Evolutionary conservation across 306 rosid species (phyloP).

Genomic region (Castanea mollissima): DNA sequence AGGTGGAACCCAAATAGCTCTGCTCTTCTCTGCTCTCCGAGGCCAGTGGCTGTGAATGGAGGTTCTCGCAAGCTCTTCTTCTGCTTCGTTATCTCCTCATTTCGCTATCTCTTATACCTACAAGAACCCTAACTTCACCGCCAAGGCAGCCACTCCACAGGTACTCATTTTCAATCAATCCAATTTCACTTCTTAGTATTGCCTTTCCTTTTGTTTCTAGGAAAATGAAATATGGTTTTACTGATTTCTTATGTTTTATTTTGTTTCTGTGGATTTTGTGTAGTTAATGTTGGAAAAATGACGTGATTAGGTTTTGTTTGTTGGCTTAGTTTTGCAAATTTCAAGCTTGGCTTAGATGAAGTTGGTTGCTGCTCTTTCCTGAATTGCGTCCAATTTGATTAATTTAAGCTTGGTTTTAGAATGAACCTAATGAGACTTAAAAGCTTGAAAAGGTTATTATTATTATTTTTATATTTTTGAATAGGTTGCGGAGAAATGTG

Average conservation of each 20-base stretch:
- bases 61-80: conserved; percentile 43
- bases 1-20: background rate
- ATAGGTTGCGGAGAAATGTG: background rate
- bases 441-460: background rate
- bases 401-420: background rate
- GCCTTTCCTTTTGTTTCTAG: conserved; percentile 5
- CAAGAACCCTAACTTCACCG: background rate
- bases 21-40: background rate
- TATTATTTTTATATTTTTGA: no score
- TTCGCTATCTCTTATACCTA: conserved; percentile 13
- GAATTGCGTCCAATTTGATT: background rate
- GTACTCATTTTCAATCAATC: conserved; percentile 20
- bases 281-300: background rate
- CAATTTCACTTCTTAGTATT: background rate
- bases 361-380: background rate
- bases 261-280: background rate
- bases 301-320: background rate
- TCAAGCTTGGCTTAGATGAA: background rate
- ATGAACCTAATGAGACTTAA: background rate
- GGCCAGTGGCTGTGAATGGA: conserved; percentile 53
- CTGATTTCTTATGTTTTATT: background rate
- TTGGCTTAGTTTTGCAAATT: background rate
- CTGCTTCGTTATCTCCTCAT: conserved; percentile 37
- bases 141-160: conserved; percentile 29
- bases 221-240: background rate